Base-by-base conservation (phyloP, 1,284 basidiomycete species). In the Ceratobasidium papillatum region DNA sequence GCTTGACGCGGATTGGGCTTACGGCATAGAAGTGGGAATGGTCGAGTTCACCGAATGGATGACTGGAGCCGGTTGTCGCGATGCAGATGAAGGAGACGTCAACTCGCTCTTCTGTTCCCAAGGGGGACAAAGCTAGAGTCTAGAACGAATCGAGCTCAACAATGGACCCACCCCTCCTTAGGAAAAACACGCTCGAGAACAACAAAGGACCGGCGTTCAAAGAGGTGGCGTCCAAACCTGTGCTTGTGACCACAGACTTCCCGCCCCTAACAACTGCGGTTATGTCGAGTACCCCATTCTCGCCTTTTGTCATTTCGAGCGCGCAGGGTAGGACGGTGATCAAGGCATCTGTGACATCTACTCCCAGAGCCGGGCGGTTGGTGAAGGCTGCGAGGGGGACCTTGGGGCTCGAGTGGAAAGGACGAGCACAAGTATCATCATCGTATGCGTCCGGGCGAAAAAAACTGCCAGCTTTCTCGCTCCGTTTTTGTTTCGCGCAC, bases 341-440 rank as follows among this genome's bases (percentile, higher is more conserved):
- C 51, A 52, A 52, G 25, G 51, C 51, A 5, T 30, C 51, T 5
- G 38, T 36, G 11, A n/a, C n/a, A n/a, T 27, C 63, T 3, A 27
- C 45, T 17, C 5, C 34, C 8, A 36, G 32, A n/a, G n/a, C n/a
- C n/a, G n/a, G n/a, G n/a, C n/a, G n/a, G 14, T n/a, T 32, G 22
- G 41, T 22, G 8, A 45, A 12, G 4, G 38, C 14, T 4, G 11
- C 38, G 43, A 45, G 45, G 8, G 41, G 22, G 14, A 27, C 22
- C 11, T 25, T 43, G 41, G 41, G 30, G 1, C 25, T 14, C 17
- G 14, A 49, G 47, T 7, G 47, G 54, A 8, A 58, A 58, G 30
- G 54, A 36, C 19, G 68, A 72, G n/a, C 68, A 72, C 43, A 72
- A 72, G 27, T 72, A 72, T 34, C 68, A 72, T 43, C 61, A 72